Evolutionary conservation across 2,329 filamentous ascomycete species (phyloP).

Genomic region (Macroventuria anomochaeta): DNA sequence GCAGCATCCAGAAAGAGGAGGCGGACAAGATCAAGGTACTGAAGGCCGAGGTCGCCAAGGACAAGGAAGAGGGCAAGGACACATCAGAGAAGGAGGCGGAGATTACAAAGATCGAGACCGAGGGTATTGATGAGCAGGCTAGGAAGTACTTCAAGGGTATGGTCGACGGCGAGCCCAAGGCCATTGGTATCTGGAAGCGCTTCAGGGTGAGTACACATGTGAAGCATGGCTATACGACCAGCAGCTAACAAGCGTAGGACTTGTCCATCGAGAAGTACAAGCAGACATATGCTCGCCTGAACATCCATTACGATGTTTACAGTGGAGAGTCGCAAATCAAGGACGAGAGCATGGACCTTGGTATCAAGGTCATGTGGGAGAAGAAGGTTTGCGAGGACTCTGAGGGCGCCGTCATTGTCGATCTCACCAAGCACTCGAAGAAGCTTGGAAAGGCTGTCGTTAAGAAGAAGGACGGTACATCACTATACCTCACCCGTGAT

Average conservation of each 20-base stretch:
- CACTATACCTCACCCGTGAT: slow-evolving; percentile 72
- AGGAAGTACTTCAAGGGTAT: slow-evolving; percentile 73
- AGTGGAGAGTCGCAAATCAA: slow-evolving; percentile 73
- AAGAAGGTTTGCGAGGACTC: slow-evolving; percentile 68
- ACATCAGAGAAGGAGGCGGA: slow-evolving; percentile 50
- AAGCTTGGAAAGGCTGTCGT: slow-evolving; percentile 72
- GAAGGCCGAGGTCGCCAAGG: slow-evolving; percentile 51
- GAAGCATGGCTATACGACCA: neutral
- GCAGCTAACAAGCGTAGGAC: slow-evolving; percentile 46
- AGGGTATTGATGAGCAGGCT: slow-evolving; percentile 70
- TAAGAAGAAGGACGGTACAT: slow-evolving; percentile 70
- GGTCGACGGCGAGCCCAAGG: slow-evolving; percentile 66
- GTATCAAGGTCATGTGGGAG: slow-evolving; percentile 65
- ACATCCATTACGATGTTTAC: slow-evolving; percentile 71
- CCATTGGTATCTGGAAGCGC: slow-evolving; percentile 66
- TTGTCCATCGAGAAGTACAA: slow-evolving; percentile 70
- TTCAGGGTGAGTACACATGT: slow-evolving; percentile 55
- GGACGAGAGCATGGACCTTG: slow-evolving; percentile 66
- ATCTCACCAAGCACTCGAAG: slow-evolving; percentile 73
- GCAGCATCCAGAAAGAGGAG: slow-evolving; percentile 67
- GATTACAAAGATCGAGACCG: slow-evolving; percentile 48
- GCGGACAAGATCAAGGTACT: slow-evolving; percentile 68
- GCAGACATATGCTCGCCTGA: slow-evolving; percentile 67
- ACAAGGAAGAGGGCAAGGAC: slow-evolving; percentile 52
- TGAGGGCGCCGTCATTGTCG: slow-evolving; percentile 71